Percentiles rank a stretch among this genome's conserved stretches.
Evolutionary conservation across 73 alveolate genomes (phyloP).

Genomic region (Urostyla sp.): DNA sequence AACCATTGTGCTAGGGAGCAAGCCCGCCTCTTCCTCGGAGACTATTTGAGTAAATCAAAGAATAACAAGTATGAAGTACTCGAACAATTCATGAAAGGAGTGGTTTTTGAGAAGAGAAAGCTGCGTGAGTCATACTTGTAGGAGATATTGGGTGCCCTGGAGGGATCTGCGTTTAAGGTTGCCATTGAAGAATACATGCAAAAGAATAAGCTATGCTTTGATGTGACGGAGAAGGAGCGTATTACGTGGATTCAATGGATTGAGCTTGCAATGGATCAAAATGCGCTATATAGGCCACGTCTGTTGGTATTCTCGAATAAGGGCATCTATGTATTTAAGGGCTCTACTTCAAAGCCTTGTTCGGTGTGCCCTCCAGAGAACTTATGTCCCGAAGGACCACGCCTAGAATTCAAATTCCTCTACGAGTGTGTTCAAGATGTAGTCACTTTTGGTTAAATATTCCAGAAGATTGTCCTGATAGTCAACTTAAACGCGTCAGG

Average conservation of each 20-base stretch:
- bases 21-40: constrained; percentile 29
- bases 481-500: constrained; percentile 6
- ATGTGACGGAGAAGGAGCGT: constrained; percentile 14
- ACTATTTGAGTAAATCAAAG: constrained; percentile 49
- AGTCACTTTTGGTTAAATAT: not conserved
- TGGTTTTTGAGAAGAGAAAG: constrained; percentile 54
- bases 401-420: constrained; percentile 29
- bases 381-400: constrained; percentile 57
- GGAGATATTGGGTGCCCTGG: constrained; percentile 28
- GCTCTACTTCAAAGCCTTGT: constrained; percentile 25
- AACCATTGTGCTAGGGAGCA: constrained; percentile 33
- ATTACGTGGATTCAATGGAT: constrained; percentile 18
- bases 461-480: not conserved
- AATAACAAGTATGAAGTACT: constrained; percentile 47
- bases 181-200: constrained; percentile 17
- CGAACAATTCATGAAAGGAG: constrained; percentile 56
- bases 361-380: constrained; percentile 51
- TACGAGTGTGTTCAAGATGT: constrained; percentile 20
- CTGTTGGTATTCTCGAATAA: constrained; percentile 31
- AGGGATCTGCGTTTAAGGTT: constrained; percentile 9
- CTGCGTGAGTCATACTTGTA: constrained; percentile 36
- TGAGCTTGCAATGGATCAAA: constrained; percentile 28
- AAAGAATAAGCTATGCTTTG: constrained; percentile 25
- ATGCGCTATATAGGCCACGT: not conserved
- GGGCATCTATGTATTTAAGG: constrained; percentile 14